Conservation (phyloP, 306 rosid genomes). For the Carpinus fangiana region DNA sequence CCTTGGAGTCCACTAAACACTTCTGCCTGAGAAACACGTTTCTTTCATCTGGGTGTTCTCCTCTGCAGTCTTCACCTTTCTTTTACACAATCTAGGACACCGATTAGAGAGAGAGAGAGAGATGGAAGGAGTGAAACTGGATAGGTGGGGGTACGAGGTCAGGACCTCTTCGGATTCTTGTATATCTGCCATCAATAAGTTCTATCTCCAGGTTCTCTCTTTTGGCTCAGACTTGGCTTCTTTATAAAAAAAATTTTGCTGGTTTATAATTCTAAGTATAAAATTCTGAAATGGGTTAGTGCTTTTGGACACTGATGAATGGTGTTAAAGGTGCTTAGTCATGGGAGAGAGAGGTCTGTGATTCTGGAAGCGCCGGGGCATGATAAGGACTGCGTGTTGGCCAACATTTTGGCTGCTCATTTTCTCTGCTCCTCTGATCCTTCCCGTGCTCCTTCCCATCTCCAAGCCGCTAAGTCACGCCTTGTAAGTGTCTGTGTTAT, state of each 20-base stretch:
- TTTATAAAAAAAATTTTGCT: not conserved
- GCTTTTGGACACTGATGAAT: slow-evolving; percentile 5
- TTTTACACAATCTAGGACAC: not conserved
- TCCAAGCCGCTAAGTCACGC: slow-evolving; percentile 55
- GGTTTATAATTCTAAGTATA: not conserved
- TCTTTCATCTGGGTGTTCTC: slow-evolving; percentile 4
- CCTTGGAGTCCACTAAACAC: not conserved
- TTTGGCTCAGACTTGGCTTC: not conserved
- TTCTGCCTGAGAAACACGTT: not conserved
- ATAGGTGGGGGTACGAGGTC: slow-evolving; percentile 71
- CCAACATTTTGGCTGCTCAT: slow-evolving; percentile 71
- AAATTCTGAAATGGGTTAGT: slow-evolving; percentile 30
- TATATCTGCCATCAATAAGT: slow-evolving; percentile 69
- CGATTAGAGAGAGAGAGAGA: slow-evolving; percentile 14
- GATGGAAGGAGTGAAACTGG: slow-evolving; percentile 56
- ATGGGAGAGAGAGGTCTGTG: slow-evolving; percentile 78
- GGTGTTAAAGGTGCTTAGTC: slow-evolving; percentile 53
- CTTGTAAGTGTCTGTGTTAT: slow-evolving; percentile 47
- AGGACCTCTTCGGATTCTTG: slow-evolving; percentile 70
- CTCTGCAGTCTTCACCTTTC: not conserved
- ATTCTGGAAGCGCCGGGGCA: slow-evolving; percentile 64
- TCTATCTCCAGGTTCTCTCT: slow-evolving; percentile 63
- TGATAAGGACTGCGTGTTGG: slow-evolving; percentile 75
- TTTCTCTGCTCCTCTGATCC: slow-evolving; percentile 50
- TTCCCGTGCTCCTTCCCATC: slow-evolving; percentile 49